Conservation (phyloP, 2,329 filamentous ascomycete genomes). For the Grosmannia penicillata region DNA sequence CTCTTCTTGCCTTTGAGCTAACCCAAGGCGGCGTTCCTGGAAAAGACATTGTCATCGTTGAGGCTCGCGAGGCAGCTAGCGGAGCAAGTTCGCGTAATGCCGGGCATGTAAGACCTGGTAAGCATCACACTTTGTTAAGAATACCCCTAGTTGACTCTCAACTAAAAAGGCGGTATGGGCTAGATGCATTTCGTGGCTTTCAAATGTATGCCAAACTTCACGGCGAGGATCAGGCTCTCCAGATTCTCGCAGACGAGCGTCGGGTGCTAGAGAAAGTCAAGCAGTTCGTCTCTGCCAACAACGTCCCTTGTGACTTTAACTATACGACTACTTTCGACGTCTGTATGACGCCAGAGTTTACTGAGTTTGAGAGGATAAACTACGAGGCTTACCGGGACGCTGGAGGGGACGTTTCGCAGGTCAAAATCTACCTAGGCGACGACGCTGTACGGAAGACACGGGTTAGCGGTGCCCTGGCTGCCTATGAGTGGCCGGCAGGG, state of each 20-base stretch:
- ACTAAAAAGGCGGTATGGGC: neutral
- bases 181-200: slow-evolving; percentile 31
- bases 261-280: slow-evolving; percentile 21
- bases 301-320: slow-evolving; percentile 29
- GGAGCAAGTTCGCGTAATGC: slow-evolving; percentile 29
- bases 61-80: slow-evolving; percentile 27
- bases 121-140: slow-evolving; percentile 5
- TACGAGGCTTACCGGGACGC: slow-evolving; percentile 22
- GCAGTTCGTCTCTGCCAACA: slow-evolving; percentile 24
- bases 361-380: slow-evolving; percentile 25
- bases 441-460: slow-evolving; percentile 22
- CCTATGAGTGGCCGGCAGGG: slow-evolving; percentile 35
- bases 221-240: slow-evolving; percentile 26
- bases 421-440: slow-evolving; percentile 23
- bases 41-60: slow-evolving; percentile 23
- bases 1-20: slow-evolving; percentile 24
- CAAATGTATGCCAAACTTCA: slow-evolving; percentile 25
- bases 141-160: neutral
- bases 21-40: slow-evolving; percentile 19
- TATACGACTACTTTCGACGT: slow-evolving; percentile 30
- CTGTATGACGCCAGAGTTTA: slow-evolving; percentile 30
- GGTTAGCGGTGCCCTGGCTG: slow-evolving; percentile 22
- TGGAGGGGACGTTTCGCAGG: slow-evolving; percentile 27
- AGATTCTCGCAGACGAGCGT: slow-evolving; percentile 29
- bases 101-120: slow-evolving; percentile 22